Base-by-base conservation (phyloP, 495 filamentous ascomycete species). In the Penicillium cataractarum region DNA sequence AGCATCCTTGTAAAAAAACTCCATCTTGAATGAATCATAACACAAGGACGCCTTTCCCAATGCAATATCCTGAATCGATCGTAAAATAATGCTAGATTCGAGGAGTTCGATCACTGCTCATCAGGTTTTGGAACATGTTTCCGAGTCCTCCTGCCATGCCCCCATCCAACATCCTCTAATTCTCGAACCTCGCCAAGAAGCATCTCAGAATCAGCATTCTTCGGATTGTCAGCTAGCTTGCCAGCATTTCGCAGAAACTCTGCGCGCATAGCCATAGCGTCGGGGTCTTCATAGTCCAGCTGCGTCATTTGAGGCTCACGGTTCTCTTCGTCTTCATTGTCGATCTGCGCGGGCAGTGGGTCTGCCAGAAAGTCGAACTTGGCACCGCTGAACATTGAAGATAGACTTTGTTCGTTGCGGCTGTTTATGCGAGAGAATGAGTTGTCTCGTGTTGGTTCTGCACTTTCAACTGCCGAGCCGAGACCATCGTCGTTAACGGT, bases 401-500 rank as follows among this genome's bases (percentile, higher is more conserved):
- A 67, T 37, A 80, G 60, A 19, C 70, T 78, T 37, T 70, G 71
- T 1, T 68, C 71, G 17, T 60, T 65, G 40, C 64, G 67, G 33
- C 70, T 73, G 49, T 65, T 68, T 2, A 61, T 64, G 24, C 66
- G 66, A 8, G 72, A 66, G 15, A 66, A 42, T 17, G 73, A 71
- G 9, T 72, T 72, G n/a, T 68, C 71, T 44, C 78, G 68, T 1
- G 71, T 71, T 21, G 50, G 62, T 21, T 74, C 63, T 24, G 67
- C 65, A 31, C 74, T 76, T 49, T 82, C 80, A 10, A 82, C 55
- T 15, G 77, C 75, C 48, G 74, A 80, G 26, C 82, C 82, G 32
- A 79, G 68, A 17, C 82, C 82, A 53, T 85, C 82, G 32, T 82
- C 82, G 62, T 85, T 83, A n/a, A 84, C 68, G 10, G 82, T 83